Evolutionary conservation across 768 basidiomycete species (phyloP).

Genomic region (Exsudoporus frostii): DNA sequence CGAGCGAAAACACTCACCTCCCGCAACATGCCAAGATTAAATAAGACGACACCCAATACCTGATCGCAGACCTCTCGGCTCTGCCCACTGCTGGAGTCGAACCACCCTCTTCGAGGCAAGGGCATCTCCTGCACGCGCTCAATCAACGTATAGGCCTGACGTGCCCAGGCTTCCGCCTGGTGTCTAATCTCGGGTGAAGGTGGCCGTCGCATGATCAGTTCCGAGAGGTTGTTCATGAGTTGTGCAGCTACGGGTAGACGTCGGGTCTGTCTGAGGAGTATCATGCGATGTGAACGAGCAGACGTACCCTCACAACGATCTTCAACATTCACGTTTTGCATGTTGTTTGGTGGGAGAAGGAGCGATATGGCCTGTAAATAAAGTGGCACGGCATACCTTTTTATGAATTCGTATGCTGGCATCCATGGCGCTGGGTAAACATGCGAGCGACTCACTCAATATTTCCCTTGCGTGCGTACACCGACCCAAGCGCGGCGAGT

Average conservation of each 20-base stretch:
- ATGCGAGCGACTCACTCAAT: constrained; percentile 32
- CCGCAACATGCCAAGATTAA: constrained; percentile 56
- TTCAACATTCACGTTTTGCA: constrained; percentile 34
- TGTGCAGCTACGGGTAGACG: constrained; percentile 37
- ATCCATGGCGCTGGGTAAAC: background rate
- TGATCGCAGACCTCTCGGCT: constrained; percentile 46
- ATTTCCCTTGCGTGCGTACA: constrained; percentile 55
- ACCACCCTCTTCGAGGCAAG: constrained; percentile 18
- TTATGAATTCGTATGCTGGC: background rate
- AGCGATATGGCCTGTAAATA: constrained; percentile 65
- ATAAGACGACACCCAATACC: constrained; percentile 55
- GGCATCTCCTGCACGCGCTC: constrained; percentile 24
- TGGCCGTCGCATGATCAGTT: constrained; percentile 36
- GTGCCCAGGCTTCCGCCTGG: constrained; percentile 61
- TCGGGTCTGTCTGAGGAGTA: background rate
- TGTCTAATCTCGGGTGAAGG: constrained; percentile 36
- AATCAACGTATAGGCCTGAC: constrained; percentile 41
- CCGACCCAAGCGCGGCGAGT: constrained; percentile 61
- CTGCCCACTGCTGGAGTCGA: constrained; percentile 21
- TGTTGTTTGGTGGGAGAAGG: constrained; percentile 44
- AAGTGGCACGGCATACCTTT: constrained; percentile 60
- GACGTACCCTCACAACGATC: constrained; percentile 58
- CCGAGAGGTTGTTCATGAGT: constrained; percentile 48
- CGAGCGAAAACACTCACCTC: constrained; percentile 30
- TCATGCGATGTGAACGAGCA: background rate